Percentiles rank a stretch among this genome's conserved stretches.
These are phyloP conservation scores for Penicillium sp. DNA, from an alignment of 2,329 filamentous ascomycete genomes.

Conservation along the genomic window DNA sequence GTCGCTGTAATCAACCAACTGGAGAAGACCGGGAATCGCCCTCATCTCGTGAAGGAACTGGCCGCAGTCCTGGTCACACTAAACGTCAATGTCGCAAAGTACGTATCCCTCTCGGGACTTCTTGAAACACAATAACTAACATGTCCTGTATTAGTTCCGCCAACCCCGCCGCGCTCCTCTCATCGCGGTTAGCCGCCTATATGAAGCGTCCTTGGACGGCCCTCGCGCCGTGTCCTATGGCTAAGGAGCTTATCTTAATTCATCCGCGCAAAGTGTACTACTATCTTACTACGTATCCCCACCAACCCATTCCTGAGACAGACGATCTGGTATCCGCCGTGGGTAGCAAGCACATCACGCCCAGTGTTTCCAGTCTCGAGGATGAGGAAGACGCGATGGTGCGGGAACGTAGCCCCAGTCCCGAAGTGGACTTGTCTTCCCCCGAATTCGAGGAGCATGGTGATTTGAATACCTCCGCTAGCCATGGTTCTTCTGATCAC, in stretches of 20 bases:
- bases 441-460: conserved; percentile 77
- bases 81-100: conserved; percentile 88
- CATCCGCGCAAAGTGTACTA: conserved; percentile 96
- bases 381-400: conserved; percentile 64
- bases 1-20: conserved; percentile 85
- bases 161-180: conserved; percentile 92
- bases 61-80: conserved; percentile 72
- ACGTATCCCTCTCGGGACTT: conserved; percentile 44
- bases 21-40: conserved; percentile 84
- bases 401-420: conserved; percentile 72
- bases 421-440: conserved; percentile 86
- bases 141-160: conserved; percentile 65
- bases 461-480: conserved; percentile 51
- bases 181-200: conserved; percentile 84
- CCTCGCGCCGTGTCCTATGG: conserved; percentile 76
- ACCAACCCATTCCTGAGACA: conserved; percentile 73
- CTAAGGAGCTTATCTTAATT: conserved; percentile 87
- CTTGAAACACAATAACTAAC: conserved; percentile 14
- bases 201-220: conserved; percentile 83
- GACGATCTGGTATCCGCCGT: conserved; percentile 50
- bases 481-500: conserved; percentile 53
- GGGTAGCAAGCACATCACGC: conserved; percentile 68
- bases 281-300: conserved; percentile 84
- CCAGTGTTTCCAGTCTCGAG: conserved; percentile 72
- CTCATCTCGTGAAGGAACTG: conserved; percentile 92